Evolutionary conservation across 225 moss, liverwort and hornwort species (phyloP).

Genomic region (Marchantia paleacea): DNA sequence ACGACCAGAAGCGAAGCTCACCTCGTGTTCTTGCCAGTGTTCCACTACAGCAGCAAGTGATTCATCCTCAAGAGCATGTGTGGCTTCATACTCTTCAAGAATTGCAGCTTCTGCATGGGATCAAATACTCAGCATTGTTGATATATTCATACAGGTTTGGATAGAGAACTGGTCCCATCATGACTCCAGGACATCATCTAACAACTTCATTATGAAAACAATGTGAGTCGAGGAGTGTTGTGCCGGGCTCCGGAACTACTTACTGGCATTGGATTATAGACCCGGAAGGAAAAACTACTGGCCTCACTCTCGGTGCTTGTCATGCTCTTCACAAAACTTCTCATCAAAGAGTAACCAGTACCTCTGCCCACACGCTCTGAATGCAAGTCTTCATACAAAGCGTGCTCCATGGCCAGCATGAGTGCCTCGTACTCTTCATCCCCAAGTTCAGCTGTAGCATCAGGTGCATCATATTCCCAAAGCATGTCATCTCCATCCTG

Average conservation of each 20-base stretch:
- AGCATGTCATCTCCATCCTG: slow-evolving; percentile 65
- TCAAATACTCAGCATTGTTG: neutral
- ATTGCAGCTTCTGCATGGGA: slow-evolving; percentile 71
- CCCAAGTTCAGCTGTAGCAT: slow-evolving; percentile 56
- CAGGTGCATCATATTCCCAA: slow-evolving; percentile 79
- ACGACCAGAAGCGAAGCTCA: neutral
- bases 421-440: slow-evolving; percentile 81
- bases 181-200: neutral
- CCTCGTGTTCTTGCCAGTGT: slow-evolving; percentile 67
- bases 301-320: neutral
- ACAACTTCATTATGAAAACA: neutral
- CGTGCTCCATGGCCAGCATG: slow-evolving; percentile 86
- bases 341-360: slow-evolving; percentile 30
- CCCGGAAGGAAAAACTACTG: neutral
- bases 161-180: neutral
- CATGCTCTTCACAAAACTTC: slow-evolving; percentile 7
- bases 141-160: slow-evolving; percentile 1
- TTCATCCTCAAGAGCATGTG: slow-evolving; percentile 73
- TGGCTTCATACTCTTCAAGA: slow-evolving; percentile 77
- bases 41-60: slow-evolving; percentile 63
- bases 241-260: neutral
- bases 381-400: slow-evolving; percentile 80
- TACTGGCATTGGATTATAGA: neutral
- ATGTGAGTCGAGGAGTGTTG: neutral
- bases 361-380: slow-evolving; percentile 73